These are phyloP conservation scores for Malbranchea cinnamomea DNA, from an alignment of 2,329 filamentous ascomycete genomes.

Conservation along the genomic window DNA sequence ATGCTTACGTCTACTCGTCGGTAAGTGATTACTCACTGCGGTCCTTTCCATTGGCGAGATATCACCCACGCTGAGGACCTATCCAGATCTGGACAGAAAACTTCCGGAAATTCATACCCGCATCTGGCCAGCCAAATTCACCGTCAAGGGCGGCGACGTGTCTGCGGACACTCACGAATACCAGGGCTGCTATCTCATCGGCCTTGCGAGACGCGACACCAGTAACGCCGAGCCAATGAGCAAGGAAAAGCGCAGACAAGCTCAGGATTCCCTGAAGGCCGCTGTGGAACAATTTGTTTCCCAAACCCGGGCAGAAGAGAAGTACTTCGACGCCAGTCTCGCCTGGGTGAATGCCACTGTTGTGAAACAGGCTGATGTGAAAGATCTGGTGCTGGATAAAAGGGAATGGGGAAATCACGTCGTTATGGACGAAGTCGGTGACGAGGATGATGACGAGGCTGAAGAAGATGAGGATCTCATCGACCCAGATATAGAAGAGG, in stretches of 20 bases:
- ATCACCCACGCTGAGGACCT: background rate
- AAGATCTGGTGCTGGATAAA: constrained; percentile 9
- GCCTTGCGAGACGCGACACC: constrained; percentile 25
- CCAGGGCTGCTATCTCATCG: constrained; percentile 47
- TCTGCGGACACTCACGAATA: constrained; percentile 30
- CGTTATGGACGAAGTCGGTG: background rate
- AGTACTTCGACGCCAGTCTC: constrained; percentile 19
- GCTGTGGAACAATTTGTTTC: constrained; percentile 21
- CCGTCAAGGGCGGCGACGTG: constrained; percentile 20
- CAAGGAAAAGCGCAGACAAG: constrained; percentile 27
- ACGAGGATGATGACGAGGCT: constrained; percentile 6
- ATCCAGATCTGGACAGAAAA: constrained; percentile 39
- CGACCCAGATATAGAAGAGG: constrained; percentile 4
- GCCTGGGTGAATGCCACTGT: constrained; percentile 23
- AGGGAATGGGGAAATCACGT: constrained; percentile 9
- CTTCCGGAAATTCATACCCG: constrained; percentile 38
- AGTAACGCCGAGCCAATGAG: constrained; percentile 1
- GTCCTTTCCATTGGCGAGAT: constrained; percentile 3
- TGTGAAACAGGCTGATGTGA: constrained; percentile 12
- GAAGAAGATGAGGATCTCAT: constrained; percentile 7
- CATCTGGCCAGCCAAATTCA: constrained; percentile 50
- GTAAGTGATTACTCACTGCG: constrained; percentile 34
- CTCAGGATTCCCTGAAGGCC: constrained; percentile 29
- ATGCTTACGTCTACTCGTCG: constrained; percentile 42
- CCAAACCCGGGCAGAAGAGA: constrained; percentile 20